phyloP scores from a whole-genome alignment of 2,329 filamentous ascomycete genomes.

The Colletotrichum graminicola region DNA sequence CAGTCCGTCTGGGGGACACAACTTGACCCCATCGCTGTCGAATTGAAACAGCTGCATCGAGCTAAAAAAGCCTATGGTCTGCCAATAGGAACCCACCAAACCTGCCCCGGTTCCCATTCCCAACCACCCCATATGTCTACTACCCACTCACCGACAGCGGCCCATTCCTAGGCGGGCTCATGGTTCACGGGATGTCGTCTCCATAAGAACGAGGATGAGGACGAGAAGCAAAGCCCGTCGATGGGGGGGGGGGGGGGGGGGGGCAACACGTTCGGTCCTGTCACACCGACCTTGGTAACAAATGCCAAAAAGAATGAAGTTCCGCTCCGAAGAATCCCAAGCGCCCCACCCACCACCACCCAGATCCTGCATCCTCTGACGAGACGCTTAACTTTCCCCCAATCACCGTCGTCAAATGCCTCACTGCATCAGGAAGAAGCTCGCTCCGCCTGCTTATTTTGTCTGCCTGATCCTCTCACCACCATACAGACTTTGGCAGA shows the following conservation, averaged over 20 bases:
- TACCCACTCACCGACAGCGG: slow-evolving; percentile 34
- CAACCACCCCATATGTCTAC: slow-evolving; percentile 26
- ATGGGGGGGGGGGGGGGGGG: not conserved
- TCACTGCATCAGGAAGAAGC: slow-evolving; percentile 30
- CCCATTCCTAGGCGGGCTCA: slow-evolving; percentile 25
- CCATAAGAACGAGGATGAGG: slow-evolving; percentile 27
- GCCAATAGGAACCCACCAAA: slow-evolving; percentile 33
- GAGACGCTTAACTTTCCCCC: slow-evolving; percentile 20
- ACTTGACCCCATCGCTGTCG: slow-evolving; percentile 25
- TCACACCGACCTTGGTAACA: slow-evolving; percentile 22
- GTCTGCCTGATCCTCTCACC: slow-evolving; percentile 8
- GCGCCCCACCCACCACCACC: slow-evolving; percentile 32
- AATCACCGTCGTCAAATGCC: slow-evolving; percentile 36
- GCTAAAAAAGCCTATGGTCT: slow-evolving; percentile 18
- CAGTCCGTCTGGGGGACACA: slow-evolving; percentile 23
- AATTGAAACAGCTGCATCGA: slow-evolving; percentile 36
- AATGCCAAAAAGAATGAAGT: slow-evolving; percentile 24
- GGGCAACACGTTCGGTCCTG: slow-evolving; percentile 8
- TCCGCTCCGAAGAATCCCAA: slow-evolving; percentile 36
- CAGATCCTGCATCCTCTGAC: slow-evolving; percentile 27
- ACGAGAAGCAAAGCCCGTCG: not conserved
- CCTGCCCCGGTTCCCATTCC: slow-evolving; percentile 25
- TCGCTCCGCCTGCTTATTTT: slow-evolving; percentile 21
- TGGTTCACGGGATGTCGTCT: slow-evolving; percentile 24
- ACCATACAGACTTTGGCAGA: not conserved